Base-by-base conservation (phyloP, 345 rosid genomes). In the Populus davidiana region DNA sequence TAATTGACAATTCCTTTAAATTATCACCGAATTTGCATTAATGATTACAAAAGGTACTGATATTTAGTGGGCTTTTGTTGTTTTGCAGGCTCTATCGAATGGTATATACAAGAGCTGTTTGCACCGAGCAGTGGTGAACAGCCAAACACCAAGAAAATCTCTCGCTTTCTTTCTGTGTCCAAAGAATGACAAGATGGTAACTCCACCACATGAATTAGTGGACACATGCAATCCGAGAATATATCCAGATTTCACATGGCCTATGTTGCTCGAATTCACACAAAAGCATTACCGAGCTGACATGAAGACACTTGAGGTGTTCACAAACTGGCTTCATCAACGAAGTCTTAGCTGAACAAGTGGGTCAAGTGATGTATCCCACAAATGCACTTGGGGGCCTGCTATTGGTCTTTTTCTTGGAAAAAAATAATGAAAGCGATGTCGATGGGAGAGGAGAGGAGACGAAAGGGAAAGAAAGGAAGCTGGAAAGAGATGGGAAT, bases 131-230 rank as follows among this genome's bases (percentile, higher is more conserved):
- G 97, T 96, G 50, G 98, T 96, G 77, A 96, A 94, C 86, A 92
- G 88, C 63, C 77, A 78, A 72, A 94, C 85, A 3, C 80, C 93
- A 29, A 92, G 99, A 75, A 96, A 94, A 87, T 94, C 99, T 35
- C 92, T 96, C 18, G 98, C 99, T 14, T 96, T 96, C 87, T 96
- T 96, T 83, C 52, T 94, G 75, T 92, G 98, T 83, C 99, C 99
- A 1, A 86, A 77, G 87, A 86, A 76, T 17, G 98, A 94, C 73
- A 91, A 84, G 83, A 89, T 92, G 75, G 90, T 96, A 69, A 84
- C 83, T 72, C 97, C 99, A 78, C 99, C 98, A 23, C 67, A 69
- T 0, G 92, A 92, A 76, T 84, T 96, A 76, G 88, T 91, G 84
- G 90, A 86, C 83, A 43, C 64, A 8, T 44, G 11, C 69, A 76